Percentiles rank a stretch among this genome's conserved stretches.
Conservation (phyloP, 352 stramenopile species). For the Globisporangium recalcitrans region DNA sequence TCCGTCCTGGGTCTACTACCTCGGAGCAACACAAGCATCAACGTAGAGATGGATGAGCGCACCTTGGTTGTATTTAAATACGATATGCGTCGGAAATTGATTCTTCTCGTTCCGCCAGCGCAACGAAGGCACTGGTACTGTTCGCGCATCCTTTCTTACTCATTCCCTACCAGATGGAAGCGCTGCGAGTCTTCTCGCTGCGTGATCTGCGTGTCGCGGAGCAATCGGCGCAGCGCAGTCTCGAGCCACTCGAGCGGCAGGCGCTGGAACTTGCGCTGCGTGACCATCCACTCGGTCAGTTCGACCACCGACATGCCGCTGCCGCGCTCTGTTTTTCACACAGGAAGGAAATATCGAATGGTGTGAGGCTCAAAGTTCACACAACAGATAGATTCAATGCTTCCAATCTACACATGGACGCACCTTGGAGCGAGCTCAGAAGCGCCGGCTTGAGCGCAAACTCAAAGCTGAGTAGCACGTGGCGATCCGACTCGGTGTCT, state of each 20-base stretch:
- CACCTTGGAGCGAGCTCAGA: slow-evolving; percentile 33
- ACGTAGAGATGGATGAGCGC: neutral
- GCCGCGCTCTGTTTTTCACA: slow-evolving; percentile 19
- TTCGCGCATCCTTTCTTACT: neutral
- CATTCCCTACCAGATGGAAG: slow-evolving; percentile 20
- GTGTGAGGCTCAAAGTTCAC: neutral
- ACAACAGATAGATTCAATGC: neutral
- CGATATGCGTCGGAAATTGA: neutral
- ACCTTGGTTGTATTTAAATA: slow-evolving; percentile 8
- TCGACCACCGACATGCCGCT: slow-evolving; percentile 35
- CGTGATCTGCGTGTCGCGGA: slow-evolving; percentile 21
- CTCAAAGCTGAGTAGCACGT: slow-evolving; percentile 55
- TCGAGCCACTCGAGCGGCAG: slow-evolving; percentile 56
- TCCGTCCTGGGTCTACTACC: slow-evolving; percentile 86
- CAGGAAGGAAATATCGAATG: neutral
- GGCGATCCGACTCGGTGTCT: slow-evolving; percentile 40
- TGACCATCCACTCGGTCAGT: slow-evolving; percentile 43
- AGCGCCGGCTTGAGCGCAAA: slow-evolving; percentile 39
- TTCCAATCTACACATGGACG: too few species aligned
- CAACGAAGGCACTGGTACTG: neutral
- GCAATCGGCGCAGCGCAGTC: slow-evolving; percentile 27
- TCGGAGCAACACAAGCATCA: slow-evolving; percentile 33
- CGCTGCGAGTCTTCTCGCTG: slow-evolving; percentile 35
- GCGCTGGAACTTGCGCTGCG: slow-evolving; percentile 38
- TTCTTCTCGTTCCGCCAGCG: neutral